phyloP scores from a whole-genome alignment of 345 rosid species.

The Moringa oleifera region DNA sequence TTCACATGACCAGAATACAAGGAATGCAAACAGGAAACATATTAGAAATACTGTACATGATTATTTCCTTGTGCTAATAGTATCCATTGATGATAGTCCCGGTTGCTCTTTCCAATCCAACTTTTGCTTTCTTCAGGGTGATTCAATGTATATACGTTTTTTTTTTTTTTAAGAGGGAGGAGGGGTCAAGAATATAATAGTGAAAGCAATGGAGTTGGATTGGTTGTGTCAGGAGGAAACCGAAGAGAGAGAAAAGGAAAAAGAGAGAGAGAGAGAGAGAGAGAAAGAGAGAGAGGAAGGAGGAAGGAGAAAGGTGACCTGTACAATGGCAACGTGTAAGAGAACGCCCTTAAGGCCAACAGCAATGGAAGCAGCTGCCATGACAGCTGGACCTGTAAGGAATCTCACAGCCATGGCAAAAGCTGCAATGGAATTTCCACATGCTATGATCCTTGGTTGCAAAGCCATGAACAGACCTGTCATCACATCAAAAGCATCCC shows the following conservation, averaged over 20 bases:
- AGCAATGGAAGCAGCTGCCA: conserved; percentile 91
- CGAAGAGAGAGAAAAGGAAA: neutral
- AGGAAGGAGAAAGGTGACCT: conserved; percentile 36
- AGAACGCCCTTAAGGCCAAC: conserved; percentile 86
- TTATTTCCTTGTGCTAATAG: no score
- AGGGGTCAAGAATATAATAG: neutral
- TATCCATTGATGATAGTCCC: no score
- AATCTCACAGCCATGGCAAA: conserved; percentile 95
- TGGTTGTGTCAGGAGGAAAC: conserved; percentile 33
- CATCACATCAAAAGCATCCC: conserved; percentile 23
- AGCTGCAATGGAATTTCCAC: conserved; percentile 89
- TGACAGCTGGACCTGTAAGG: conserved; percentile 95
- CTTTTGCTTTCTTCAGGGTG: conserved; percentile 1
- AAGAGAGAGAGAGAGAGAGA: no score
- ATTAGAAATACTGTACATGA: no score
- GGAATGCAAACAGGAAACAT: neutral
- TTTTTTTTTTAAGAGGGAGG: conserved; percentile 15
- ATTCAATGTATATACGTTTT: conserved; percentile 17
- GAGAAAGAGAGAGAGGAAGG: neutral
- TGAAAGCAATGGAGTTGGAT: conserved; percentile 19
- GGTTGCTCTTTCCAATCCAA: neutral
- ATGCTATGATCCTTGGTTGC: conserved; percentile 98
- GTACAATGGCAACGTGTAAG: conserved; percentile 90
- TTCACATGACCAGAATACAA: conserved; percentile 1
- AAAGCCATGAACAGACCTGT: conserved; percentile 99